Evolutionary conservation across 2,329 filamentous ascomycete genomes (phyloP).

Genomic region (Beauveria rudraprayagi): DNA sequence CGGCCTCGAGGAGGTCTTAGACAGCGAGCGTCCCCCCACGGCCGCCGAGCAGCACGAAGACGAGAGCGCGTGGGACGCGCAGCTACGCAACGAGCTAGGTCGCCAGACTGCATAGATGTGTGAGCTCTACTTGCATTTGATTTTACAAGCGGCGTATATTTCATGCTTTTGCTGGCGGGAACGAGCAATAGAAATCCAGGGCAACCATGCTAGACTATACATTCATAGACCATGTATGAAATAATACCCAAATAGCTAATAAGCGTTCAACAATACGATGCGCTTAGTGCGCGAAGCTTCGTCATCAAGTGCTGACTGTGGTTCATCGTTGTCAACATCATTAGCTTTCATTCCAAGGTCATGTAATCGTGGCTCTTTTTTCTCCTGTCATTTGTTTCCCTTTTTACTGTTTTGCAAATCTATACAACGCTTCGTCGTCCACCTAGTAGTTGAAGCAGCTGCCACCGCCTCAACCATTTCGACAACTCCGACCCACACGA

Average conservation of each 20-base stretch:
- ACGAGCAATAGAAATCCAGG: background rate
- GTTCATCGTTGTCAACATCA: background rate
- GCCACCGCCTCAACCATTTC: background rate
- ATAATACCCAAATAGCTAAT: background rate
- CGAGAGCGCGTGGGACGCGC: conserved; percentile 17
- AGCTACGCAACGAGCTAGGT: conserved; percentile 16
- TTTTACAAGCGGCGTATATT: background rate
- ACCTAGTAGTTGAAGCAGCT: background rate
- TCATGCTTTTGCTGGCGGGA: background rate
- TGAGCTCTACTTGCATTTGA: background rate
- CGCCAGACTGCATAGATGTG: conserved; percentile 16
- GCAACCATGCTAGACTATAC: background rate
- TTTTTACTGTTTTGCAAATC: conserved; percentile 9
- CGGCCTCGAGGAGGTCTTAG: conserved; percentile 17
- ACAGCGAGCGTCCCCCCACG: conserved; percentile 18
- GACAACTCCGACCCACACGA: background rate
- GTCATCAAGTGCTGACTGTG: background rate
- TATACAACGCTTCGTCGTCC: conserved; percentile 7
- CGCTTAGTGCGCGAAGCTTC: background rate
- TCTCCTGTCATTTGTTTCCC: conserved; percentile 16
- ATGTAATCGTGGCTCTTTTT: conserved; percentile 17
- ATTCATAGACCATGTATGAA: background rate
- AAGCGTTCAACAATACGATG: background rate
- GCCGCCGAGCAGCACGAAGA: conserved; percentile 13
- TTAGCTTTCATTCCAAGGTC: background rate